Evolutionary conservation across 2,329 filamentous ascomycete species (phyloP), one percentile per base, ranked within the genome.

Genomic region (Ceratocystis ficicola): DNA sequence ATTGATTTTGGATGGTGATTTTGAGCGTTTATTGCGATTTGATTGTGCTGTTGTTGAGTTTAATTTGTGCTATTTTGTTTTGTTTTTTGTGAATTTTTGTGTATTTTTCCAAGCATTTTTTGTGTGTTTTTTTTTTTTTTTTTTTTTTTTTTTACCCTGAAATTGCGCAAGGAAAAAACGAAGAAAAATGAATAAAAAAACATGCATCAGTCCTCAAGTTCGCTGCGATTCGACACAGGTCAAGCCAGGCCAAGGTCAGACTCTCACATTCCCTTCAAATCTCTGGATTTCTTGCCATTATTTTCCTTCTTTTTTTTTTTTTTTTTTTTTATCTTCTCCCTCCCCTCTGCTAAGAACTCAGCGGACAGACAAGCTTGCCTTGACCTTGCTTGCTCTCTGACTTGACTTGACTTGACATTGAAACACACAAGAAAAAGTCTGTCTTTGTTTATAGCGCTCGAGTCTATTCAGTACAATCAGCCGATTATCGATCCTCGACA

Each of bases 261-360:
- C 55, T 30, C 55, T 59, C 36, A 36, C 25, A 50, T 63, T 46
- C 44, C 22, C 60, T 62, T 25, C 4, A 44, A 44, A 46, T 41
- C 36, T 41, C 36, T 41, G 36, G 36, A 41, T 46, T 62, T 20
- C 8, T n/a, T 44, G 36, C 60, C 28, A 17, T 22, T 62, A 17
- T 44, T 5, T 44, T 44, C 25, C 28, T 15, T 25, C 17, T 50
- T 50, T 44, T 5, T 10, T 28, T 62, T 30, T 41, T 62, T 44
- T 41, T 46, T 64, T 36, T 64, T 44, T 46, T 48, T 44, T 65
- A 17, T 65, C 20, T 46, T 30, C 59, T 28, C 7, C 30, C 44
- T 30, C 36, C 62, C 59, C 44, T 48, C 25, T 25, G 50, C 36
- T 20, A 44, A 22, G 17, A 17, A 8, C 22, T 4, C 22, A 1